A percentile compares a stretch with the other conserved stretches of the same genome.
phyloP scores from a whole-genome alignment of 768 basidiomycete species.

The Phylloporus rhodoxanthus region DNA sequence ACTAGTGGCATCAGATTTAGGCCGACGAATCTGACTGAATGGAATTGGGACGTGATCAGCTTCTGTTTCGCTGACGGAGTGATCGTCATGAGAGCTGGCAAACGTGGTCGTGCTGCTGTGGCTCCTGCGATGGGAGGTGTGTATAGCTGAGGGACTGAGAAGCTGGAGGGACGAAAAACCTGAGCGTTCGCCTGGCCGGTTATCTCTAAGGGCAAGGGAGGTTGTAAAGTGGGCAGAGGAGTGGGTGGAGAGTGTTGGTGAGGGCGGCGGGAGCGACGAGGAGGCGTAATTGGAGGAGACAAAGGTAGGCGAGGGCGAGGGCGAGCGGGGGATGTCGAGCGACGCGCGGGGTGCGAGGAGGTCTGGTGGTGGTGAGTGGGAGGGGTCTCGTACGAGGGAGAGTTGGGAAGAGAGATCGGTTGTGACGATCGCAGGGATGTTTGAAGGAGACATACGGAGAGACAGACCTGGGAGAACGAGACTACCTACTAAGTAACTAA shows the following conservation, averaged over 20 bases:
- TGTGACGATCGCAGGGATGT: conserved; percentile 33
- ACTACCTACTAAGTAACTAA: not conserved
- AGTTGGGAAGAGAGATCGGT: conserved; percentile 32
- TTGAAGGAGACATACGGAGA: conserved; percentile 5
- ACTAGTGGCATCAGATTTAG: conserved; percentile 31
- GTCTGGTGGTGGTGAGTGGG: conserved; percentile 1
- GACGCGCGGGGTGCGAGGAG: conserved; percentile 29
- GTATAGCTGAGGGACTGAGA: conserved; percentile 38
- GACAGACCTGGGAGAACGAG: not conserved
- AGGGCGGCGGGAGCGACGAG: conserved; percentile 49
- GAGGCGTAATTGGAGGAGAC: conserved; percentile 41
- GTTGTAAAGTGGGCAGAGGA: conserved; percentile 58
- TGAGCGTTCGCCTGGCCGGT: conserved; percentile 53
- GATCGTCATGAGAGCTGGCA: conserved; percentile 38
- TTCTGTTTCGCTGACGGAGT: conserved; percentile 42
- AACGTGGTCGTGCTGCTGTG: conserved; percentile 52
- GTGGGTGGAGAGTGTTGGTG: conserved; percentile 66
- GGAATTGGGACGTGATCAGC: conserved; percentile 36
- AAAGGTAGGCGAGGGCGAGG: conserved; percentile 26
- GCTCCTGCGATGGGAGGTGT: conserved; percentile 42
- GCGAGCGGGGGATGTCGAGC: conserved; percentile 26
- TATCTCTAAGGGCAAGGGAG: conserved; percentile 57
- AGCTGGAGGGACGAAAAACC: conserved; percentile 50
- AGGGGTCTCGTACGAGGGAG: conserved; percentile 12
- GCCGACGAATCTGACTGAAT: conserved; percentile 30